These are phyloP conservation scores for Gloeophyllum trabeum DNA, from an alignment of 768 basidiomycete genomes.

Conservation along the genomic window DNA sequence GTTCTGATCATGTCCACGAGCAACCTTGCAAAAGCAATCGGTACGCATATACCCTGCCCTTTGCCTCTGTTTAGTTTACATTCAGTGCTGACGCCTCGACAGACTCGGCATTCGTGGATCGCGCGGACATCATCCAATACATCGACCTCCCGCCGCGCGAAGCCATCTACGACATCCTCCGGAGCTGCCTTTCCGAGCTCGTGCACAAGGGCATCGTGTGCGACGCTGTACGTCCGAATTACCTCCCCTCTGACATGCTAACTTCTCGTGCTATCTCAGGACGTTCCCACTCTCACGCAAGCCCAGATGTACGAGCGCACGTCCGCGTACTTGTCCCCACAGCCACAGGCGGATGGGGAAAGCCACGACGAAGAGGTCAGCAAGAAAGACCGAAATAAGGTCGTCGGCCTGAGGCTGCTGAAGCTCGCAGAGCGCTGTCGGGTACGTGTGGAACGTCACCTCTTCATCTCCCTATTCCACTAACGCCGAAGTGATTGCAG, in stretches of 20 bases:
- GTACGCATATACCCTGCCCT: constrained; percentile 22
- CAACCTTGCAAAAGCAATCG: constrained; percentile 90
- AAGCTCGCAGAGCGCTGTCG: not conserved
- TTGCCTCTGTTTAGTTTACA: not conserved
- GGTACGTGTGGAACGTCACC: not conserved
- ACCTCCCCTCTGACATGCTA: constrained; percentile 1
- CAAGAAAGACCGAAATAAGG: not conserved
- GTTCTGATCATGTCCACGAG: constrained; percentile 95
- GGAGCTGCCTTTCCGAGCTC: constrained; percentile 74
- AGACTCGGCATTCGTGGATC: constrained; percentile 95
- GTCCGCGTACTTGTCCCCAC: constrained; percentile 3
- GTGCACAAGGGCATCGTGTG: constrained; percentile 61
- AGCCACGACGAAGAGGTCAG: too few relatives aligned
- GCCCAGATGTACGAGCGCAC: constrained; percentile 41
- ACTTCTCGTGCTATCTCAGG: constrained; percentile 22
- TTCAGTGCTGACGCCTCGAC: constrained; percentile 2
- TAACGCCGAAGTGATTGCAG: constrained; percentile 20
- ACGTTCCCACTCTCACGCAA: constrained; percentile 49
- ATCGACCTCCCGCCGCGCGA: constrained; percentile 85
- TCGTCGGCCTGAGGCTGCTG: not conserved
- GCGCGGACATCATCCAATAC: constrained; percentile 94
- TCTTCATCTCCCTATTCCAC: not conserved
- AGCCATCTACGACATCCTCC: constrained; percentile 88
- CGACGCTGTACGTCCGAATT: constrained; percentile 46
- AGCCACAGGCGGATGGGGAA: too few relatives aligned